Evolutionary conservation across 306 rosid genomes (phyloP), one percentile per base, ranked within the genome.

Genomic region (Trifolium pratense): DNA sequence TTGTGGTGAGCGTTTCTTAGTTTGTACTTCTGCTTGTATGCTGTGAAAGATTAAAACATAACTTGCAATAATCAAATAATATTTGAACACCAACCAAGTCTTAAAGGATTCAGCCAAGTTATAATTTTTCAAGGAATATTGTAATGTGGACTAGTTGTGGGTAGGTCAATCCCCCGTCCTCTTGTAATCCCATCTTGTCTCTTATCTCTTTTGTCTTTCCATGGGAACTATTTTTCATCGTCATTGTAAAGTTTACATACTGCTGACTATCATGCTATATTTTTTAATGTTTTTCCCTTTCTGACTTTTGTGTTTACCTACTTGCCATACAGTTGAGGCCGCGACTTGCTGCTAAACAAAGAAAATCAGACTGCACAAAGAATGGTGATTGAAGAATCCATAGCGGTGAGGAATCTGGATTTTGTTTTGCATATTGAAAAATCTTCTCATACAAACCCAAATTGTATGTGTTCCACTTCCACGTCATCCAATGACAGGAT

Each of bases 291-390:
- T 63, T 59, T 25, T 14, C 16, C 59, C 59, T 14, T 20, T 70
- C 4, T n/a, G 48, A 17, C 59, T 63, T 9, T 10, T 16, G 36
- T 20, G 21, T 71, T 17, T 70, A 11, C 61, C 67, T 39, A 57
- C 37, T 71, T 60, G 18, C 5, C 73, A 37, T 86, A 75, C 81
- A 92, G 97, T 68, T 92, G 85, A 86, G 88, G 79, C 92, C 96
- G 5, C 89, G 85, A 58, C 75, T 88, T 59, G 59, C 56, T 71
- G 82, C 87, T 31, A 90, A 75, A 68, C 80, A 73, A 60, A 76
- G 82, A 73, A 86, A 84, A 75, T 70, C 78, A 49, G 77, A 77
- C 40, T 59, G 77, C 62, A 45, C 52, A 40, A 84, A 66, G 61
- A 63, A 70, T 73, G 75, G 65, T 32, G 80, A 73, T 37, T 72